Conservation (phyloP, 208 protist species). For the Strigomonas culicis region DNA sequence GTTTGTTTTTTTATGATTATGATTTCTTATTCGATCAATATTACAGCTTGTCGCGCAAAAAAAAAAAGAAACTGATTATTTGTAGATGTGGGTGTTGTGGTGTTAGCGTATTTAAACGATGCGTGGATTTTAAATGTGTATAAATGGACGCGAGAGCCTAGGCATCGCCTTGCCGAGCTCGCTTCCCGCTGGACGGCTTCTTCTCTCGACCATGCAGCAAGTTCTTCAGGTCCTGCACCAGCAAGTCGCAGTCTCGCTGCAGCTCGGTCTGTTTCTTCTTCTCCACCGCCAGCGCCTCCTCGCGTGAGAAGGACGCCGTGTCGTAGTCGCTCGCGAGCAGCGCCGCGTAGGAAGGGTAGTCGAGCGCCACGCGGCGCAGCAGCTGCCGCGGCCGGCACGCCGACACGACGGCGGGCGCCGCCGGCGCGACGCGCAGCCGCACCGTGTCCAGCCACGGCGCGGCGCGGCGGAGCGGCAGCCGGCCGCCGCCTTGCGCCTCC, state of each 20-base stretch:
- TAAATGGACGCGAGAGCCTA: not conserved
- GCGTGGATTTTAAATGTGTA: conserved; percentile 4
- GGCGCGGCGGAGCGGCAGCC: no score
- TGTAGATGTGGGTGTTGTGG: no score
- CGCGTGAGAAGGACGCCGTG: not conserved
- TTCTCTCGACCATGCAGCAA: conserved; percentile 91
- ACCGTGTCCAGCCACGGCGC: no score
- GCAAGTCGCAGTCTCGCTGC: conserved; percentile 99
- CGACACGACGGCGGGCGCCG: no score
- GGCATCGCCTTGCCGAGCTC: no score
- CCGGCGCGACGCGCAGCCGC: no score
- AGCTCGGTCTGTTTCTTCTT: conserved; percentile 99
- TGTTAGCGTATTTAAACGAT: conserved; percentile 7
- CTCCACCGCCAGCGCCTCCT: conserved; percentile 97
- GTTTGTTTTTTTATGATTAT: conserved; percentile 12
- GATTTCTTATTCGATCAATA: conserved; percentile 1
- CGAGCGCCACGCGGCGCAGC: no score
- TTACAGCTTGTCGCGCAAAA: not conserved
- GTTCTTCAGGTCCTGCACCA: conserved; percentile 99
- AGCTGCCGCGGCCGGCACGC: no score
- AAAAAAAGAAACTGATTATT: conserved; percentile 4
- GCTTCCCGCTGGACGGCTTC: no score
- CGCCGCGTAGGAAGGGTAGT: no score
- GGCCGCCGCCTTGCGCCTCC: not conserved
- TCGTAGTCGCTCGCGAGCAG: no score